Evolutionary conservation across 345 rosid species (phyloP).

Genomic region (Linum tenue): DNA sequence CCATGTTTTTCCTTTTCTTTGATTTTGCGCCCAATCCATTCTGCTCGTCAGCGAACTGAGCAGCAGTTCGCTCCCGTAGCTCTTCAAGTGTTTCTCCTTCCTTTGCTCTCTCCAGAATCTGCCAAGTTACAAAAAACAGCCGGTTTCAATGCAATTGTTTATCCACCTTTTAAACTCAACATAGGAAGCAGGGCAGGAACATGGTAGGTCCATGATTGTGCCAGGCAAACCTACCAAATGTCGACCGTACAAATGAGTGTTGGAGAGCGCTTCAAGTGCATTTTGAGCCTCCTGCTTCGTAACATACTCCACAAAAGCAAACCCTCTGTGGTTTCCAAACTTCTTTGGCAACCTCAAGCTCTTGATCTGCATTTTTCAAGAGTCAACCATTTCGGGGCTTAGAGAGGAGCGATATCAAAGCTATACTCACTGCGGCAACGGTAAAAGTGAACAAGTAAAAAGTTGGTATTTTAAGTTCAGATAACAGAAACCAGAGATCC

Average conservation of each 20-base stretch:
- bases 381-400: background rate
- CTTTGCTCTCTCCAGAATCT: constrained; percentile 83
- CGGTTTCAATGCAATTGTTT: background rate
- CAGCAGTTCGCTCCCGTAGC: constrained; percentile 60
- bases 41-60: constrained; percentile 54
- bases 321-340: constrained; percentile 69
- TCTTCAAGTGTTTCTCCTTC: constrained; percentile 75
- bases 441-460: no score
- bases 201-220: background rate
- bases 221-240: constrained; percentile 50
- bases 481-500: no score
- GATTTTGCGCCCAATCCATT: constrained; percentile 34
- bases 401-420: background rate
- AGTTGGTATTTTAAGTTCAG: no score
- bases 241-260: constrained; percentile 81
- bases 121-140: background rate
- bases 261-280: constrained; percentile 57
- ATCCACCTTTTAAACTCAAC: background rate
- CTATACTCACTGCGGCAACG: no score
- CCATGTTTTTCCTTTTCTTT: constrained; percentile 53
- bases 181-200: background rate
- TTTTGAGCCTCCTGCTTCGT: constrained; percentile 87
- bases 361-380: constrained; percentile 47
- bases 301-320: constrained; percentile 72
- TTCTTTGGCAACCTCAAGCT: constrained; percentile 79